Percentiles rank a stretch among this genome's conserved stretches.
Conservation (phyloP, 2,329 filamentous ascomycete species). For the Metarhizium guizhouense region DNA sequence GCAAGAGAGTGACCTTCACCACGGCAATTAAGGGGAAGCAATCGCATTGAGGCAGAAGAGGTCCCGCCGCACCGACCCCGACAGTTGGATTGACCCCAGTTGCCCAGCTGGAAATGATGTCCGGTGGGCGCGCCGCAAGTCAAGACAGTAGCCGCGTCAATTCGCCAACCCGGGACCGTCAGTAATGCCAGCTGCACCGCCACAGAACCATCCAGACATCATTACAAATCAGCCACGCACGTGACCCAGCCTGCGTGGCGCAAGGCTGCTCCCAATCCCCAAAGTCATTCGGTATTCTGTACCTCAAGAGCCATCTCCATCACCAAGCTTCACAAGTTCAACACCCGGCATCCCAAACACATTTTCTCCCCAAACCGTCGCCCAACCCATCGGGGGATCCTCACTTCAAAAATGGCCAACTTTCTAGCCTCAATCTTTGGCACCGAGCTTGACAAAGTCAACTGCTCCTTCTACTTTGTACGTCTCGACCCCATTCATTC, state of each 20-base stretch:
- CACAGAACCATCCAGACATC: constrained; percentile 6
- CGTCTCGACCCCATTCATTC: constrained; percentile 9
- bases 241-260: constrained; percentile 15
- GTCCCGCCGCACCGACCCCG: constrained; percentile 1
- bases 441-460: constrained; percentile 98
- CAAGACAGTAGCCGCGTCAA: background rate
- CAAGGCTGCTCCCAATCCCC: background rate
- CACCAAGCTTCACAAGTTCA: background rate
- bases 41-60: background rate
- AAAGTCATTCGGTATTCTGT: background rate
- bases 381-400: background rate
- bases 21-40: background rate
- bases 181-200: background rate
- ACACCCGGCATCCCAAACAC: background rate
- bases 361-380: constrained; percentile 1
- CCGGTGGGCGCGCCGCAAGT: background rate
- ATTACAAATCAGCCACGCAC: constrained; percentile 22
- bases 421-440: constrained; percentile 99
- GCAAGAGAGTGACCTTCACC: background rate
- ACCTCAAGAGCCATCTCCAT: background rate
- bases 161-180: no score
- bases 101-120: background rate
- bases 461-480: constrained; percentile 89
- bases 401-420: constrained; percentile 64
- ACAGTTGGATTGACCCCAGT: background rate